phyloP scores from a whole-genome alignment of 768 basidiomycete genomes.

The Lyophyllum shimeji region DNA sequence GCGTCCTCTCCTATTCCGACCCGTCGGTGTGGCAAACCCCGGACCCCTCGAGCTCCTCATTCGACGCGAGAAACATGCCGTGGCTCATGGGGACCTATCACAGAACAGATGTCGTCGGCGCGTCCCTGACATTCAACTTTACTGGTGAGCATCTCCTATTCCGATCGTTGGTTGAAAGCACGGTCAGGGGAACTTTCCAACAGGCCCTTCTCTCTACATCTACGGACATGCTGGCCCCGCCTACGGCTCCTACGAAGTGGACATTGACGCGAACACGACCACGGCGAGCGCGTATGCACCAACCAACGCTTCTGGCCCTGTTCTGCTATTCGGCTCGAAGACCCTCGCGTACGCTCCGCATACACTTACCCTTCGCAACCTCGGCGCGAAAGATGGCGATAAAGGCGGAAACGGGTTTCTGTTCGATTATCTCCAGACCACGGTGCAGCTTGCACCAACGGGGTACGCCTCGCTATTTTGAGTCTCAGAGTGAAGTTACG shows the following conservation, averaged over 20 bases:
- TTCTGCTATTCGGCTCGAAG: constrained; percentile 32
- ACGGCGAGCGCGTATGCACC: constrained; percentile 32
- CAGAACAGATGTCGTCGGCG: constrained; percentile 33
- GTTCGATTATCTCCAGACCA: constrained; percentile 41
- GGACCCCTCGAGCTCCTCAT: constrained; percentile 42
- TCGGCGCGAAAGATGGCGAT: constrained; percentile 35
- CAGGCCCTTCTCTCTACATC: constrained; percentile 43
- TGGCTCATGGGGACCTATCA: constrained; percentile 48
- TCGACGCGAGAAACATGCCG: constrained; percentile 30
- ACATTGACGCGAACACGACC: constrained; percentile 31
- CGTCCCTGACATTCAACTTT: constrained; percentile 40
- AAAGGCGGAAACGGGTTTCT: constrained; percentile 36
- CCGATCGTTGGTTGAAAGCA: neutral
- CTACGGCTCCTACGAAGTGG: constrained; percentile 41
- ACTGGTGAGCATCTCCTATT: constrained; percentile 30
- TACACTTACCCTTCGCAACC: constrained; percentile 37
- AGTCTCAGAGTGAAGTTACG: neutral
- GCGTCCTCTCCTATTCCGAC: constrained; percentile 38
- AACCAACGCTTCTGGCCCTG: constrained; percentile 29
- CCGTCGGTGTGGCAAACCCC: constrained; percentile 43
- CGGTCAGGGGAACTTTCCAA: neutral
- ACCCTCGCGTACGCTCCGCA: constrained; percentile 40
- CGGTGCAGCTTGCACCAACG: constrained; percentile 42
- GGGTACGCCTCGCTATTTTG: constrained; percentile 29
- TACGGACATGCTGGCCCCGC: constrained; percentile 42